phyloP scores from a whole-genome alignment of 768 basidiomycete genomes.

The Boletus pseudopeckii region DNA sequence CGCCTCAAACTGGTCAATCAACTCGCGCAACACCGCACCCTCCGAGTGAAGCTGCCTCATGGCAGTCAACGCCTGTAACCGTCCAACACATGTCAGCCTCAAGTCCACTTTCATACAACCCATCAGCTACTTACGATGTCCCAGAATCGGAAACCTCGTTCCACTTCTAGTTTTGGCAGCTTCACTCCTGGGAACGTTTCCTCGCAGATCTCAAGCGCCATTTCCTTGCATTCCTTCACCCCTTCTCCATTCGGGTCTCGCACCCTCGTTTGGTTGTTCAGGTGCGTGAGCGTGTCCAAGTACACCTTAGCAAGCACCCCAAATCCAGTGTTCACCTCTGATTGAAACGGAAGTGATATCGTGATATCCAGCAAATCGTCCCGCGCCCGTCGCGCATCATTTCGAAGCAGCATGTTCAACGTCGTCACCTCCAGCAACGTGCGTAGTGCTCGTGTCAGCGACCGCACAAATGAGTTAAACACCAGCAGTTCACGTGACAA shows the following conservation, averaged over 20 bases:
- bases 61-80: constrained; percentile 70
- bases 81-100: constrained; percentile 27
- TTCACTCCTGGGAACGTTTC: constrained; percentile 94
- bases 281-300: constrained; percentile 85
- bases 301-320: constrained; percentile 97
- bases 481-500: constrained; percentile 94
- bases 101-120: constrained; percentile 4
- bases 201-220: constrained; percentile 90
- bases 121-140: constrained; percentile 70
- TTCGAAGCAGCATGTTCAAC: constrained; percentile 88
- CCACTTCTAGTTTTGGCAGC: constrained; percentile 81
- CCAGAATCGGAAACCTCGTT: constrained; percentile 98
- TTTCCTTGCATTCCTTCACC: constrained; percentile 76
- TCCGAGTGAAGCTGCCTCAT: constrained; percentile 88
- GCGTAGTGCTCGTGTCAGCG: constrained; percentile 85
- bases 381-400: constrained; percentile 79
- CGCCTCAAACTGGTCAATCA: constrained; percentile 94
- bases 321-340: constrained; percentile 96
- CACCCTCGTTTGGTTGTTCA: constrained; percentile 77
- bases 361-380: constrained; percentile 93
- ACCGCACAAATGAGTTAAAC: constrained; percentile 96
- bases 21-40: constrained; percentile 72
- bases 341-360: constrained; percentile 90
- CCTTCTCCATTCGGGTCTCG: constrained; percentile 74
- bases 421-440: constrained; percentile 88